Percentiles rank a stretch among this genome's conserved stretches.
Evolutionary conservation across 2,329 filamentous ascomycete species (phyloP).

Genomic region (Helotiales sp.): DNA sequence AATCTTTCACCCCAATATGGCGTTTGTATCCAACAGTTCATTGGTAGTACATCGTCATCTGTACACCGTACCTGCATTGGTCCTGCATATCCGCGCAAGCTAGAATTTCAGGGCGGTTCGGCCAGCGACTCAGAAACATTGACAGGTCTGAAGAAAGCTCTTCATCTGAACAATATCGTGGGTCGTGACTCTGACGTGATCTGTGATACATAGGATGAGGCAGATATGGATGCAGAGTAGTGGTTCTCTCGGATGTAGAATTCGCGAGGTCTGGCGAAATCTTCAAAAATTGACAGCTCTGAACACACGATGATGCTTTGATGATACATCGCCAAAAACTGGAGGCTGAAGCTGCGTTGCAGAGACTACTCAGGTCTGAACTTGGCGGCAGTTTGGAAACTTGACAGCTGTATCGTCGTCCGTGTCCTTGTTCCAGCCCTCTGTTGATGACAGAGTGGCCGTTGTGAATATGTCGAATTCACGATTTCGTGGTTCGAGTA

Average conservation of each 20-base stretch:
- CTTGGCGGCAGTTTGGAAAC: background rate
- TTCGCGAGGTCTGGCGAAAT: background rate
- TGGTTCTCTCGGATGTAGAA: background rate
- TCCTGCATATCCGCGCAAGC: background rate
- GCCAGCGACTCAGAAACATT: background rate
- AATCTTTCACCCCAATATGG: background rate
- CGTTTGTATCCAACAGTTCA: background rate
- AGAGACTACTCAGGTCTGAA: background rate
- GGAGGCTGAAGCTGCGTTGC: background rate
- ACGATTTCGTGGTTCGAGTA: too few species aligned
- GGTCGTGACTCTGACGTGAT: too few species aligned
- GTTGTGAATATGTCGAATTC: background rate
- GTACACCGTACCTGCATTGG: background rate
- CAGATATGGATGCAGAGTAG: background rate
- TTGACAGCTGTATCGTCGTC: background rate
- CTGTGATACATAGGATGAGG: too few species aligned
- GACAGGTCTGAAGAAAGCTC: background rate
- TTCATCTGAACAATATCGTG: background rate
- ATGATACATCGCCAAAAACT: background rate
- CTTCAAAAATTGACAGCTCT: background rate
- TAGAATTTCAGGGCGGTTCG: background rate
- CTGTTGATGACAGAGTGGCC: background rate
- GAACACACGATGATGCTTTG: background rate
- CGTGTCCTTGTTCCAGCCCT: background rate
- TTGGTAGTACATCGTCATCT: background rate